phyloP scores from a whole-genome alignment of 306 rosid species.

The Astragalus membranaceus region DNA sequence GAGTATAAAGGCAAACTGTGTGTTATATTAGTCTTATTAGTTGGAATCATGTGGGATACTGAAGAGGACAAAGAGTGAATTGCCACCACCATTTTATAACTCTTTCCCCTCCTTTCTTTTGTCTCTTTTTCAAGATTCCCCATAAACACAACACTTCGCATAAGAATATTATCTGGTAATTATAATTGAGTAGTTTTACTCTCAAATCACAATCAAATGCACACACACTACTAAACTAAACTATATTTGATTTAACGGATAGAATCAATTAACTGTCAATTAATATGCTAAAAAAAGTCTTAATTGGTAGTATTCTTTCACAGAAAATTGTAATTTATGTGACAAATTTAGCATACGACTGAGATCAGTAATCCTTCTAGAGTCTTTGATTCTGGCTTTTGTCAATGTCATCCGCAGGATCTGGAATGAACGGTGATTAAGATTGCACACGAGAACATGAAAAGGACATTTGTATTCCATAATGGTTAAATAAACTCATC shows the following conservation, averaged over 20 bases:
- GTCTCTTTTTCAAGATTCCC: conserved; percentile 38
- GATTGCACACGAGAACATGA: too few species aligned
- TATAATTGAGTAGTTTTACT: conserved; percentile 9
- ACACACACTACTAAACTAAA: neutral
- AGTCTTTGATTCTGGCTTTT: too few species aligned
- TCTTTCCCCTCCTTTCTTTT: neutral
- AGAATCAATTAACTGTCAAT: conserved; percentile 15
- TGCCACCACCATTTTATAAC: conserved; percentile 22
- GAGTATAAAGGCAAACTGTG: conserved; percentile 12
- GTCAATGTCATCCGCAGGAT: too few species aligned
- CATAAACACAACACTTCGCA: conserved; percentile 25
- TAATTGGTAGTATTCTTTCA: neutral
- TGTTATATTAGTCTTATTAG: neutral
- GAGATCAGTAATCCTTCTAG: too few species aligned
- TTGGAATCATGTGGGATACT: conserved; percentile 20
- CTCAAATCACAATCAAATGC: neutral
- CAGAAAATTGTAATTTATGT: neutral
- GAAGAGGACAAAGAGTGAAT: conserved; percentile 8
- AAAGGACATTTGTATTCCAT: too few species aligned
- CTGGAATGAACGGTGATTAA: too few species aligned
- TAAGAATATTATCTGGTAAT: conserved; percentile 28
- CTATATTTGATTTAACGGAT: conserved; percentile 16
- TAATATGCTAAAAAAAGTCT: neutral
- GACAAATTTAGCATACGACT: neutral
- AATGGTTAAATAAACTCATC: too few species aligned